phyloP scores from a whole-genome alignment of 2,329 filamentous ascomycete genomes.

The Parafenestella ontariensis region DNA sequence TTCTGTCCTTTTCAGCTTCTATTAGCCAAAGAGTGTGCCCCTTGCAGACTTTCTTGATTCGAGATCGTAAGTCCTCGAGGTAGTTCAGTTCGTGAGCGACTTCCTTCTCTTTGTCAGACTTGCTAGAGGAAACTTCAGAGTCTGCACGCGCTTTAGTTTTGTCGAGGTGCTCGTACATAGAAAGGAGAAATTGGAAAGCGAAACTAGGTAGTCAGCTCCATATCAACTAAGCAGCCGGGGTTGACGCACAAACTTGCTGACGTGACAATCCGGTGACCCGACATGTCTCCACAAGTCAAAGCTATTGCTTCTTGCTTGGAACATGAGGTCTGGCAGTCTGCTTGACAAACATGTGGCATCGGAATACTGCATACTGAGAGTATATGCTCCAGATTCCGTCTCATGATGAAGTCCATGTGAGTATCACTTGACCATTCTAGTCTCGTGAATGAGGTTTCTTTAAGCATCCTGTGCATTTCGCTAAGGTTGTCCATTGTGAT shows the following conservation, averaged over 20 bases:
- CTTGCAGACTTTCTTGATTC: no score
- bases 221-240: background rate
- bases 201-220: slow-evolving; percentile 1
- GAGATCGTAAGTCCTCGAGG: no score
- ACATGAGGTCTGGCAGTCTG: background rate
- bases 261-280: slow-evolving; percentile 10
- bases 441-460: no score
- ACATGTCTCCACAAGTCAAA: slow-evolving; percentile 18
- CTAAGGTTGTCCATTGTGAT: no score
- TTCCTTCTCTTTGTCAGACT: no score
- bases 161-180: background rate
- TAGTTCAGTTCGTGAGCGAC: no score
- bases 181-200: slow-evolving; percentile 3
- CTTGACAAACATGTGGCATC: background rate
- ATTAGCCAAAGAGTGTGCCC: no score
- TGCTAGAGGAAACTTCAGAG: no score
- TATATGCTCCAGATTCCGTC: slow-evolving; percentile 16
- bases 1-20: no score
- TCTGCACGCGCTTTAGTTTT: background rate
- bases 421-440: background rate
- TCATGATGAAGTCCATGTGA: slow-evolving; percentile 7
- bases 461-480: no score
- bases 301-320: background rate
- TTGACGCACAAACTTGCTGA: slow-evolving; percentile 11
- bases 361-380: slow-evolving; percentile 17